Base-by-base conservation (phyloP, 2,329 filamentous ascomycete genomes). In the Parastagonospora avenae region DNA sequence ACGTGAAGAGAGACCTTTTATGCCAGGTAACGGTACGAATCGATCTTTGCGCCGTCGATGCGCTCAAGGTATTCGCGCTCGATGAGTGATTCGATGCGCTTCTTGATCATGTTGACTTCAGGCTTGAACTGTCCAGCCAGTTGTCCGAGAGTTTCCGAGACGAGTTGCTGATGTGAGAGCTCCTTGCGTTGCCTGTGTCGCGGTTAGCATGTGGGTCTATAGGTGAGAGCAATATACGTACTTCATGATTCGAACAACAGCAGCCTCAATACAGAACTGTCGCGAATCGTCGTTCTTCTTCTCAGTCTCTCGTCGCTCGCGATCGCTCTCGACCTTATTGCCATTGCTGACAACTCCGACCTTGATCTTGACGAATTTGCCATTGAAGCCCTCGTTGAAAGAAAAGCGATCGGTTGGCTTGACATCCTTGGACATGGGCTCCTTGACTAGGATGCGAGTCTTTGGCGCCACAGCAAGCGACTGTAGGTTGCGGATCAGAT, bases 201-300 rank as follows among this genome's bases (percentile, higher is more conserved):
- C 35, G 16, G 24, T 57, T 72, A 55, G 71, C 66, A 11, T n/a
- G 24, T 15, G n/a, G 27, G 12, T 9, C 7, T 31, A 2, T 7
- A 28, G 15, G 38, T 12, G 4, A 19, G 36, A 28, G 11, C n/a
- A 16, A 2, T 27, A 6, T n/a, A 82, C 86, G 40, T 82, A 92
- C 88, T 93, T 93, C 89, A 92, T 92, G 64, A 92, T 92, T 43
- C 90, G 81, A 52, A 92, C 89, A 59, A 93, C 80, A 4, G 88
- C 88, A 7, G 89, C 89, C 64, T 93, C 89, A 19, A 92, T 84
- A 35, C 88, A 83, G 67, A 89, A 86, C 38, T 82, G 82, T 56
- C 90, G 80, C 16, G 84, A 86, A 68, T 90, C 85, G 60, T 90
- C 84, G 59, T 89, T 91, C 79, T 88, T 89, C 63, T 87, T 83